Base-by-base conservation (phyloP, 805 yeast genomes). In the Saccharomycopsis javanensis region DNA sequence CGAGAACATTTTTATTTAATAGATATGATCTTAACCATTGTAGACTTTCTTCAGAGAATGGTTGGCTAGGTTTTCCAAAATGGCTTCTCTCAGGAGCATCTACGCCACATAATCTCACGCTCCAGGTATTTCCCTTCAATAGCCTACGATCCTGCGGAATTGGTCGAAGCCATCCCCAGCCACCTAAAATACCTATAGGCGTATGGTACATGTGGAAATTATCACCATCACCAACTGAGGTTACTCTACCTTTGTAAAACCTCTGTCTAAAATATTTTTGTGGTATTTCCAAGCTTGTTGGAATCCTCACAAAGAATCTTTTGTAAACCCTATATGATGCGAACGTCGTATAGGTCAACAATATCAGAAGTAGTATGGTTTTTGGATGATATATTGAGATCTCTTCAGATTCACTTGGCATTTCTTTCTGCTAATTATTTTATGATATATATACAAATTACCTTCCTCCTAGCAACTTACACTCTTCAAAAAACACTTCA, bases 51-150 rank as follows among this genome's bases (percentile, higher is more conserved):
- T 83, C 88, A 35, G 94, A 81, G 66, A 71, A 86, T 0, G 94
- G 92, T 67, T 94, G 99, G 0, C 96, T 86, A 0, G 95, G 90
- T 60, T 86, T 86, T 0, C 99, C 99, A 69, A 88, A 94, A 72
- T 94, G 97, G 1, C 96, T 80, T 48, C 95, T 74, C 67, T 94
- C 99, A 1, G 99, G 99, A 0, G 99, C 99, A 75, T 94, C 99
- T 15, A 92, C 85, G 0, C 97, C 99, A 69, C 94, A 86, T 20
- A 94, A 72, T 52, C 99, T 75, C 4, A 94, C 80, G 69, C 85
- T 83, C 37, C 94, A 72, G 0, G 99, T 94, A 62, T 83, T 75
- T 60, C 79, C 79, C 61, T 81, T 80, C 38, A 64, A 66, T 23
- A 18, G 28, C 16, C 55, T 58, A 11, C 60, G 52, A 5, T 33